Evolutionary conservation across 2,329 filamentous ascomycete genomes (phyloP).

Genomic region (Aspergillus ochraceoroseus): DNA sequence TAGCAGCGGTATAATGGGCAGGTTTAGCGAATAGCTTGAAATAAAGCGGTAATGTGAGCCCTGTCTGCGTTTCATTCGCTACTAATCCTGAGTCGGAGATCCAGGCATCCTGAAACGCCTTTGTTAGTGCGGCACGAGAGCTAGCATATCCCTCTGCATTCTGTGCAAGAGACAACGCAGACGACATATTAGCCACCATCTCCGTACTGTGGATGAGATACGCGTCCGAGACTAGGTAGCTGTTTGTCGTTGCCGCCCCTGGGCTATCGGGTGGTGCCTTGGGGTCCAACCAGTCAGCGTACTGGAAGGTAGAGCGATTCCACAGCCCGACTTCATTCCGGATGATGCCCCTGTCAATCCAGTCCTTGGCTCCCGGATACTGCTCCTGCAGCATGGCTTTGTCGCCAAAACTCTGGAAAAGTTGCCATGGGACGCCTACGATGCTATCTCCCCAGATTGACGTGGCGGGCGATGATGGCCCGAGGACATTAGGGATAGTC

Average conservation of each 20-base stretch:
- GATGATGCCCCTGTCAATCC: conserved; percentile 13
- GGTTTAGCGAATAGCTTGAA: conserved; percentile 23
- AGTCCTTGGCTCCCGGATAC: conserved; percentile 10
- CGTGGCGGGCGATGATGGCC: conserved; percentile 13
- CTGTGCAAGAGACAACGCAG: conserved; percentile 8
- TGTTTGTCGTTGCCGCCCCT: conserved; percentile 27
- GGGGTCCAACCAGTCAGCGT: conserved; percentile 40
- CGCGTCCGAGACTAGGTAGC: conserved; percentile 31
- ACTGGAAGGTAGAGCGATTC: conserved; percentile 24
- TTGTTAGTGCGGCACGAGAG: conserved; percentile 13
- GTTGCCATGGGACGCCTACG: conserved; percentile 31
- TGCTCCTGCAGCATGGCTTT: conserved; percentile 25
- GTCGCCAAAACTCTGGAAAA: conserved; percentile 33
- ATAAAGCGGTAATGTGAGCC: conserved; percentile 27
- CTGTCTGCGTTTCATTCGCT: conserved; percentile 30
- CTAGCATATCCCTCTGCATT: conserved; percentile 18
- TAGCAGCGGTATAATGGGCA: conserved; percentile 1
- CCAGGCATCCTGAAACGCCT: conserved; percentile 28
- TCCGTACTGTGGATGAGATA: conserved; percentile 34
- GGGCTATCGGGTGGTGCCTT: conserved; percentile 31
- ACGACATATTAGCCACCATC: conserved; percentile 27
- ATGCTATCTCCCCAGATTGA: conserved; percentile 38
- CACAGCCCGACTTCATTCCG: conserved; percentile 13
- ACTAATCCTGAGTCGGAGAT: conserved; percentile 25
- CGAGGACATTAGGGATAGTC: conserved; percentile 23